Evolutionary conservation across 2,329 filamentous ascomycete species (phyloP), one percentile per base, ranked within the genome.

Genomic region (Aspergillus fumigatiaffinis): DNA sequence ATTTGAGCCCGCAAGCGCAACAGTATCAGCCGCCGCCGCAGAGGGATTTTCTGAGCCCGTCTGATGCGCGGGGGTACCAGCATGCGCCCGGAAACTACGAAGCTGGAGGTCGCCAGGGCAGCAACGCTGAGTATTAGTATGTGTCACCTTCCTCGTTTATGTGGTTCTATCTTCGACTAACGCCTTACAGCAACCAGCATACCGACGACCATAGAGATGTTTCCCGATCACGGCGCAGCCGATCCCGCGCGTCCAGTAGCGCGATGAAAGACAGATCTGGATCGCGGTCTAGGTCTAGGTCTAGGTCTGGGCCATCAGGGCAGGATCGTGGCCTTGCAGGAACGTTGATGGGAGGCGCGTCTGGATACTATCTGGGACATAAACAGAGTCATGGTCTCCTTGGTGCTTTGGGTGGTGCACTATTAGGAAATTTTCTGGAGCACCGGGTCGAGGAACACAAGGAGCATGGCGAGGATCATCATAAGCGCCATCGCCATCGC

Each of bases 361-460:
- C 83, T 3, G 84, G 84, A 1, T 80, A 80, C 60, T 80, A 81
- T 60, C 73, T 82, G 5, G 84, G 84, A 20, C 83, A 84, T 68
- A 76, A 82, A 62, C 80, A 77, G 23, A 75, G 81, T n/a, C 82
- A 84, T 62, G 82, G 82, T 3, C 71, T 87, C 29, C 68, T 87
- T 9, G 84, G 84, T 10, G 80, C 83, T 0, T 68, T 87, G 28
- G 81, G 82, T 3, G 84, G 84, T 55, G 84, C 83, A 0, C 76
- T 87, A 49, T 55, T 81, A 2, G 84, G 84, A 1, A 79, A 76
- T 66, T 81, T 84, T 59, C 64, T 82, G 0, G 81, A 84, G 63
- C 79, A 85, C 62, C 80, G 81, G 63, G 62, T 75, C 62, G 84
- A 84, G 73, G 70, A 77, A 42, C 70, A 35, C 4, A 49, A 23